Evolutionary conservation across 306 rosid genomes (phyloP), one percentile per base, ranked within the genome.

Genomic region (Corylus heterophylla): DNA sequence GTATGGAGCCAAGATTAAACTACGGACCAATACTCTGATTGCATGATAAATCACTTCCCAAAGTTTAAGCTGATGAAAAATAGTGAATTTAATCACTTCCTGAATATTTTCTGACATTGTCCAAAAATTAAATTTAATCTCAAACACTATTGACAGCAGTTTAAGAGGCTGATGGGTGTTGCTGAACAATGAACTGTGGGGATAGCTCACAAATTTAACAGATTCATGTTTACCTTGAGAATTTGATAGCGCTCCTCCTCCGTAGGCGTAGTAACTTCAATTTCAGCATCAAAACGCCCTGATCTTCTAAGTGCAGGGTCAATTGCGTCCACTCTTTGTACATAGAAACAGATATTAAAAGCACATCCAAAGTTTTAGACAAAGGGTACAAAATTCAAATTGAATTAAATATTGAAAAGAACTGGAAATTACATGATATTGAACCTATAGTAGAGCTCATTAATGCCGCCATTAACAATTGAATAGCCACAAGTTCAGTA

Each of bases 211-310:
- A 25, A 44, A 66, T 14, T 64, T 11, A 54, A 68, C 55, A 75
- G 63, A 54, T 50, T 25, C 50, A 85, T 64, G 74, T 70, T 77
- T 75, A 95, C 98, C 98, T 87, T 90, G 58, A 95, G 91, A 85
- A 95, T 95, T 86, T 92, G 89, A 79, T 80, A 82, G 37, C 94
- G 95, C 62, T 92, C 98, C 73, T 89, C 90, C 85, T 91, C 94
- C 62, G 81, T 84, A 76, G 97, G 98, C 27, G 89, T 87, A 61
- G 96, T 82, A 59, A 95, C 97, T 89, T 92, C 98, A 76, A 90
- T 83, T 84, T 95, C 98, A 82, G 89, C 81, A 85, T 91, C 97
- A 89, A 95, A 92, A 75, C 94, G 98, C 37, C 98, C 98, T 47
- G 81, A 82, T 84, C 98, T 86, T 86, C 98, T 88, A 64, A 92